phyloP scores from a whole-genome alignment of 495 filamentous ascomycete species.

The Sordaria brevicollis region DNA sequence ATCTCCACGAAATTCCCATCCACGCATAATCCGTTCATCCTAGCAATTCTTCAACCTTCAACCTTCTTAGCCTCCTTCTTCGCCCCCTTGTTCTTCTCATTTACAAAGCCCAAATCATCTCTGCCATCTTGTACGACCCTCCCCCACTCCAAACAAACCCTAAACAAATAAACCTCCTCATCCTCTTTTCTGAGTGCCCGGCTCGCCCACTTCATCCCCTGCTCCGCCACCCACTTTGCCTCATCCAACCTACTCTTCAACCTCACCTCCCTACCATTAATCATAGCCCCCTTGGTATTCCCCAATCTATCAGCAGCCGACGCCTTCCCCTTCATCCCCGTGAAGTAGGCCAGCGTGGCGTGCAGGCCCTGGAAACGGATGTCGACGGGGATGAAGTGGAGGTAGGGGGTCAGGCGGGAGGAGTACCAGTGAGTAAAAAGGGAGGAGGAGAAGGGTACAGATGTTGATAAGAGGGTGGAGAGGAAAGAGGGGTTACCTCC shows the following conservation, averaged over 20 bases:
- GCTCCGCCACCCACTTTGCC: slow-evolving; percentile 50
- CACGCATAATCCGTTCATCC: background rate
- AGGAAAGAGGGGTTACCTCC: slow-evolving; percentile 29
- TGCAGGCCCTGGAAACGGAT: slow-evolving; percentile 54
- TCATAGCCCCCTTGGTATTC: slow-evolving; percentile 16
- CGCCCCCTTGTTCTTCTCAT: background rate
- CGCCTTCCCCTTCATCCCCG: slow-evolving; percentile 19
- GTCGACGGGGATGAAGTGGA: slow-evolving; percentile 71
- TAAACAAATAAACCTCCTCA: slow-evolving; percentile 75
- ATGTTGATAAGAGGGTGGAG: slow-evolving; percentile 50
- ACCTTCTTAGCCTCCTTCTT: background rate
- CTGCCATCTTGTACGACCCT: slow-evolving; percentile 52
- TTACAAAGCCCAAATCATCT: slow-evolving; percentile 45
- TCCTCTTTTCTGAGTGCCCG: slow-evolving; percentile 65
- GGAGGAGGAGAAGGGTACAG: slow-evolving; percentile 51
- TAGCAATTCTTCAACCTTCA: background rate
- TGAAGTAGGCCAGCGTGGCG: slow-evolving; percentile 56
- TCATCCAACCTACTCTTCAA: slow-evolving; percentile 25
- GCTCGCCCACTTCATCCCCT: slow-evolving; percentile 54
- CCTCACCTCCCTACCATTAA: slow-evolving; percentile 37
- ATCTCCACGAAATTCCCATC: background rate
- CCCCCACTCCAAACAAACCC: slow-evolving; percentile 68
- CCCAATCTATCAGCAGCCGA: background rate
- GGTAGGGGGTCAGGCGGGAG: slow-evolving; percentile 58
- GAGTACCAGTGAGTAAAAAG: slow-evolving; percentile 72